Evolutionary conservation across 2,329 filamentous ascomycete species (phyloP).

Genomic region (Pezizomycotina sp.): DNA sequence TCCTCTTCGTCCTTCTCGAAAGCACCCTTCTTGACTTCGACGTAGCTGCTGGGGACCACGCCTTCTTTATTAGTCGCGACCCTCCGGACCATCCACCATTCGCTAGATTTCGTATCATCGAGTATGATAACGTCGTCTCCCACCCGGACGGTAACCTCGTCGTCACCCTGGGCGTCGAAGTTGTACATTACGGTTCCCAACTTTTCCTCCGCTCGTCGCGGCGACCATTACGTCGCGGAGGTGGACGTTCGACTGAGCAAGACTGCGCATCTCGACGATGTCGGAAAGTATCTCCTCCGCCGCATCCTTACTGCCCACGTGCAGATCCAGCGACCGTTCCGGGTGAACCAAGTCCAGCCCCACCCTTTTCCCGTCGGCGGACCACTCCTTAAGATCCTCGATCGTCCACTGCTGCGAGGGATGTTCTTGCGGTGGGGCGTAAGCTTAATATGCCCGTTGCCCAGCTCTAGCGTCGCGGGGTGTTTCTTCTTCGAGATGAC

Average conservation of each 20-base stretch:
- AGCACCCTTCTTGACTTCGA: conserved; percentile 49
- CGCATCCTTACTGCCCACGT: conserved; percentile 92
- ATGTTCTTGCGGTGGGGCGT: conserved; percentile 69
- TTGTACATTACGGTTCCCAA: conserved; percentile 58
- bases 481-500: conserved; percentile 25
- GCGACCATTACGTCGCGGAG: conserved; percentile 75
- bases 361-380: conserved; percentile 92
- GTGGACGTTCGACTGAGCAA: conserved; percentile 59
- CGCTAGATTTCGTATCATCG: conserved; percentile 81
- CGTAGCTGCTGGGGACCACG: conserved; percentile 89
- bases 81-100: conserved; percentile 94
- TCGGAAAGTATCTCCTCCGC: conserved; percentile 81
- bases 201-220: conserved; percentile 52
- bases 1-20: conserved; percentile 44
- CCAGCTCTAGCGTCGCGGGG: conserved; percentile 28
- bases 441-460: conserved; percentile 76
- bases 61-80: conserved; percentile 87
- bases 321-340: conserved; percentile 90
- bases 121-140: conserved; percentile 83
- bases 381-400: conserved; percentile 92
- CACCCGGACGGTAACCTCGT: conserved; percentile 80
- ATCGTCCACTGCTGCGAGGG: conserved; percentile 84
- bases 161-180: conserved; percentile 89
- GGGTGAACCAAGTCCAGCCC: conserved; percentile 85
- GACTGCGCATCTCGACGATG: conserved; percentile 77